phyloP scores from a whole-genome alignment of 2,329 filamentous ascomycete species.

The Penicillium janthinellum region DNA sequence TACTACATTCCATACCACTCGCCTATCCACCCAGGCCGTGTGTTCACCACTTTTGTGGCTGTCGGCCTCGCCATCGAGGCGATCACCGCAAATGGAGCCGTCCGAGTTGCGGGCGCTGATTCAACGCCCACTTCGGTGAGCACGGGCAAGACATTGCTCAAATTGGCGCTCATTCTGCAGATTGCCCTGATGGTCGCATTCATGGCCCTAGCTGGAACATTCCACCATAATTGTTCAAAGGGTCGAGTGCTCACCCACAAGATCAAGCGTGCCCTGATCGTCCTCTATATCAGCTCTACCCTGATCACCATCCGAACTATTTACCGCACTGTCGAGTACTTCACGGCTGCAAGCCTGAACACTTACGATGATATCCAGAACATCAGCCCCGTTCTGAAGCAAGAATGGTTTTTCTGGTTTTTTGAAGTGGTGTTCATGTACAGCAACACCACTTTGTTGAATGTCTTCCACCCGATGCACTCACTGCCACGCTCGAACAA shows the following conservation, averaged over 20 bases:
- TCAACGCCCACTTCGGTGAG: conserved; percentile 41
- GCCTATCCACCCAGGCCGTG: conserved; percentile 56
- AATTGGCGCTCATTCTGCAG: conserved; percentile 54
- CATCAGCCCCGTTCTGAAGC: conserved; percentile 39
- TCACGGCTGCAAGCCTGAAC: conserved; percentile 35
- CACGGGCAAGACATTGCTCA: conserved; percentile 51
- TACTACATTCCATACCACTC: conserved; percentile 52
- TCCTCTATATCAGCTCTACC: conserved; percentile 52
- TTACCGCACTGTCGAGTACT: conserved; percentile 57
- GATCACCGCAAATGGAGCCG: conserved; percentile 56
- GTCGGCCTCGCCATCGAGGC: conserved; percentile 52
- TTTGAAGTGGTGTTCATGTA: conserved; percentile 58
- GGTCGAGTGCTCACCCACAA: conserved; percentile 47
- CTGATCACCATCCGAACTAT: conserved; percentile 47
- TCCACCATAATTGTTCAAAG: conserved; percentile 48
- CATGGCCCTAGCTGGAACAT: conserved; percentile 47
- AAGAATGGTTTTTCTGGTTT: conserved; percentile 58
- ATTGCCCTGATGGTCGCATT: conserved; percentile 55
- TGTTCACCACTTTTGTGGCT: conserved; percentile 61
- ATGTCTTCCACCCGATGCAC: conserved; percentile 54
- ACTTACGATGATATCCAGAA: conserved; percentile 36
- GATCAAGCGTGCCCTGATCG: conserved; percentile 43
- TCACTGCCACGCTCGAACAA: conserved; percentile 54
- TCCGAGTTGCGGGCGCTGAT: conserved; percentile 45
- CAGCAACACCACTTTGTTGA: conserved; percentile 54